Percentiles rank a stretch among this genome's conserved stretches.
phyloP scores from a whole-genome alignment of 1,284 basidiomycete species.

The Uromyces viciae-fabae region DNA sequence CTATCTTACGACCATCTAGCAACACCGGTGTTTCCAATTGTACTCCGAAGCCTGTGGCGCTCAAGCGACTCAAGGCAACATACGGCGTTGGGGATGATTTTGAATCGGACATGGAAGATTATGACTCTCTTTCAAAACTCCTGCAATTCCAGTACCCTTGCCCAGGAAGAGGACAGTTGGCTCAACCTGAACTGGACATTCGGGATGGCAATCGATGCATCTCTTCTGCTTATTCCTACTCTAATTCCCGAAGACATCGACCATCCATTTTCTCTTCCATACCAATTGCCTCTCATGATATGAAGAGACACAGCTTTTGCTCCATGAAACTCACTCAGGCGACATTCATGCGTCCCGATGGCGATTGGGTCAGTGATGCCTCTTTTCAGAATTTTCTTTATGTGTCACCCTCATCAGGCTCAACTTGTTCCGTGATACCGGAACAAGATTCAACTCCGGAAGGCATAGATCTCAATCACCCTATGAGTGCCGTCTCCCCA shows the following conservation, averaged over 20 bases:
- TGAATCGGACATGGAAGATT: conserved; percentile 6
- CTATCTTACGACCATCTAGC: conserved; percentile 11
- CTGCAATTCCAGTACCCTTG: conserved; percentile 1
- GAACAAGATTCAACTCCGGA: neutral
- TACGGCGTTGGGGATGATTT: neutral
- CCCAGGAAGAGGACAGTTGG: too few relatives aligned
- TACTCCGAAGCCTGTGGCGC: neutral
- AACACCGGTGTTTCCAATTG: neutral
- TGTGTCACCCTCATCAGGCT: neutral
- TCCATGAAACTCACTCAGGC: neutral
- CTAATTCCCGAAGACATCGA: neutral
- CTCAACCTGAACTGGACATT: too few relatives aligned
- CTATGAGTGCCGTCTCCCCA: too few relatives aligned
- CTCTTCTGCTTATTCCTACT: neutral
- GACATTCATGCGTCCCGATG: neutral
- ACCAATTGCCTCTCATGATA: neutral
- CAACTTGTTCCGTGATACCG: neutral
- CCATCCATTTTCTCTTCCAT: neutral
- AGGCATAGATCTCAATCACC: neutral
- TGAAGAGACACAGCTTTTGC: neutral
- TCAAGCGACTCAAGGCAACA: neutral
- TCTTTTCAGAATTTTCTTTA: neutral
- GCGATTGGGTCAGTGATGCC: neutral
- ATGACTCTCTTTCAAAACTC: neutral
- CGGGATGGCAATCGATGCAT: neutral